Evolutionary conservation across 1,284 basidiomycete species (phyloP), one percentile per base, ranked within the genome.

Genomic region (Ustilago nuda): DNA sequence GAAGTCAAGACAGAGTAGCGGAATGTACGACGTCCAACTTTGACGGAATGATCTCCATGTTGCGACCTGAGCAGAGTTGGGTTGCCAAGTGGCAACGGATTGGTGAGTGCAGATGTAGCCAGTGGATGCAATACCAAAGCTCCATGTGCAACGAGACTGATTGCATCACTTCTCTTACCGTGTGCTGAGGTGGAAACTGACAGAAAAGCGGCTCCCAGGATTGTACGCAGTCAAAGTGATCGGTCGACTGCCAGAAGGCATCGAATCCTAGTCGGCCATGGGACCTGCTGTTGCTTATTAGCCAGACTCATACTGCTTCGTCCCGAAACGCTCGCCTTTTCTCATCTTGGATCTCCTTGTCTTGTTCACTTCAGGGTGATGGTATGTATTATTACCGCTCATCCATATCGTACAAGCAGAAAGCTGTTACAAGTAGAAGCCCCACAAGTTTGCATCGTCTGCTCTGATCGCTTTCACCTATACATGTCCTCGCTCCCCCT

Each of bases 21-120:
- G 89, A 91, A 65, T 98, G 94, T 87, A 99, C 96, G 9, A 96
- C 94, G n/a, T 92, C 92, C 1, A 92, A 93, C 76, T 99, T 93
- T 82, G 96, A 98, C 82, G 97, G 97, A 19, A 90, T 94, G 56
- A 93, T 98, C 79, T 91, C 94, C 5, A 91, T 95, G 75, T 91
- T 95, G 62, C 91, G 94, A 81, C 93, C 95, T 1, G 92, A 94
- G 80, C 90, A 91, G 70, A 95, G 94, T 87, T 99, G 96, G 96
- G 95, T 98, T 11, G 93, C 94, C 8, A 79, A 80, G 59, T 84
- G 78, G 81, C 78, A 80, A 45, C 69, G 76, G 0, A 74, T 84
- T 23, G 72, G 78, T 83, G 65, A 64, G 76, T 78, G 23, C 3
- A 27, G 3, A 27, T 0, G 23, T 27, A 27, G 23, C 23, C 23